phyloP scores from a whole-genome alignment of 768 basidiomycete genomes.

The Mrakia frigida region DNA sequence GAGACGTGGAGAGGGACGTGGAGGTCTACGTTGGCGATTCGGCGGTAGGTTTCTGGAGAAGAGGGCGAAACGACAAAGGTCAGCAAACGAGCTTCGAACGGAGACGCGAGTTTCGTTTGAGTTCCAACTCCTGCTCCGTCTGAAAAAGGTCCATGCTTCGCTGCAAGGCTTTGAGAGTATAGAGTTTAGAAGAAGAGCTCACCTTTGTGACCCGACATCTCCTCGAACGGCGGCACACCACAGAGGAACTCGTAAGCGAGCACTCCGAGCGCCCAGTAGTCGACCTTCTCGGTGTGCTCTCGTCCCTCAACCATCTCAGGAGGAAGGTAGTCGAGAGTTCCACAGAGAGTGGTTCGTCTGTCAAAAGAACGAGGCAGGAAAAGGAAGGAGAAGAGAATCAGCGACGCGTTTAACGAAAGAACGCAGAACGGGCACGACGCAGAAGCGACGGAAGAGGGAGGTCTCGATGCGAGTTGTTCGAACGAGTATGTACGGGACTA shows the following conservation, averaged over 20 bases:
- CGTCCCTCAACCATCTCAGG: slow-evolving; percentile 97
- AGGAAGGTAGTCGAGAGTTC: slow-evolving; percentile 92
- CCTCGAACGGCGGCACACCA: slow-evolving; percentile 82
- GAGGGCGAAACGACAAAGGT: neutral
- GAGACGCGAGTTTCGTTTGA: neutral
- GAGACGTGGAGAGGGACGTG: slow-evolving; percentile 58
- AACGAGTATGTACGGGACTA: slow-evolving; percentile 3
- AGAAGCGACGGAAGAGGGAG: too few relatives aligned
- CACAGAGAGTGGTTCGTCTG: slow-evolving; percentile 78
- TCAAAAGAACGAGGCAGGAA: neutral
- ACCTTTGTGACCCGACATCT: slow-evolving; percentile 71
- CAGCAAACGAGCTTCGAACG: too few relatives aligned
- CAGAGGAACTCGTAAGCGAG: slow-evolving; percentile 89
- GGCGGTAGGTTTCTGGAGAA: slow-evolving; percentile 71
- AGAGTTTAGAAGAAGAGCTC: slow-evolving; percentile 39
- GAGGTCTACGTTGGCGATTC: slow-evolving; percentile 83
- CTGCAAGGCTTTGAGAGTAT: neutral
- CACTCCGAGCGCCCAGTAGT: slow-evolving; percentile 96
- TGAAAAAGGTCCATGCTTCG: neutral
- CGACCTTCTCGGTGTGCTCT: slow-evolving; percentile 84
- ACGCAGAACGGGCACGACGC: too few relatives aligned
- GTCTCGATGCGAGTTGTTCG: neutral
- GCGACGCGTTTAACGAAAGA: neutral
- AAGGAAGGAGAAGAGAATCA: neutral
- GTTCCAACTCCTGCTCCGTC: too few relatives aligned